Percentiles rank a stretch among this genome's conserved stretches.
Evolutionary conservation across 345 rosid species (phyloP).

Genomic region (Gossypium longicalyx): DNA sequence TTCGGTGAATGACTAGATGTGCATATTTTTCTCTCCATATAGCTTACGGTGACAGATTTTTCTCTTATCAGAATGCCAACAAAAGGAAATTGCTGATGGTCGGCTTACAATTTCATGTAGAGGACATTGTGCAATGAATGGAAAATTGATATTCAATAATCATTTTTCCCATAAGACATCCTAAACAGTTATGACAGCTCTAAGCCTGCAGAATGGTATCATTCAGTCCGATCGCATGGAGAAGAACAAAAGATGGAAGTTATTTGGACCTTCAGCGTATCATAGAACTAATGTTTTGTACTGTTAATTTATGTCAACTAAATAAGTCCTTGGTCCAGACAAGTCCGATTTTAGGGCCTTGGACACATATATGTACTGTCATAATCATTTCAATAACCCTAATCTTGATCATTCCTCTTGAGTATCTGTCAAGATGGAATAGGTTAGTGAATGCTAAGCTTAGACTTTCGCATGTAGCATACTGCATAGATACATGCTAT

Average conservation of each 20-base stretch:
- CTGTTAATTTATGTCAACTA: not conserved
- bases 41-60: not conserved
- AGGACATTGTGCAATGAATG: not conserved
- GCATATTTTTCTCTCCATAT: not conserved
- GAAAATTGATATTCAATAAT: not conserved
- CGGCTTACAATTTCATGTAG: not conserved
- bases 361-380: not conserved
- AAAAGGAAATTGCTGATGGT: slow-evolving; percentile 8
- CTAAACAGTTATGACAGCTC: not conserved
- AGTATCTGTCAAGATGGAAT: not conserved
- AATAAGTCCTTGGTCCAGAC: not conserved
- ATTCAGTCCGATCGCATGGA: not conserved
- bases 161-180: not conserved
- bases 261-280: not conserved
- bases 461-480: not conserved
- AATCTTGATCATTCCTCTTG: not conserved
- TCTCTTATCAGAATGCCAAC: not conserved
- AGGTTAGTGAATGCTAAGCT: not conserved
- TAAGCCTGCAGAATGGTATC: not conserved
- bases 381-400: not conserved
- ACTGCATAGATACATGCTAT: not conserved
- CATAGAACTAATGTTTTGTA: not conserved
- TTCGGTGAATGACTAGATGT: not conserved
- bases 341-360: not conserved
- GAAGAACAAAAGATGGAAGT: not conserved